A percentile compares a stretch with the other conserved stretches of the same genome.
These are phyloP conservation scores for Aspergillus sp. DNA, from an alignment of 2,329 filamentous ascomycete genomes.

Conservation along the genomic window DNA sequence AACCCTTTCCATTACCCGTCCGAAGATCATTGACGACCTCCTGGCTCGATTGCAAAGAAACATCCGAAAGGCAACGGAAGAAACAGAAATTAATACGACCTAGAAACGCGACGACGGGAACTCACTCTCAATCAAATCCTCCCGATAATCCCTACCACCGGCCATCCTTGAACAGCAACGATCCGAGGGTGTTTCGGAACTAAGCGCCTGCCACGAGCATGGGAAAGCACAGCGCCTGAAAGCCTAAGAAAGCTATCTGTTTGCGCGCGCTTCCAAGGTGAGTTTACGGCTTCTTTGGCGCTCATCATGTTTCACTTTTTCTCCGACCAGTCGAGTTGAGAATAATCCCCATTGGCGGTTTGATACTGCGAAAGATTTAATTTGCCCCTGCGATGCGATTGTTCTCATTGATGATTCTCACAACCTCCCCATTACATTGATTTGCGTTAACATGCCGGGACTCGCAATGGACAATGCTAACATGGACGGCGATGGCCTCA, in stretches of 20 bases:
- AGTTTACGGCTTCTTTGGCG: constrained; percentile 18
- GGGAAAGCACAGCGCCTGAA: constrained; percentile 25
- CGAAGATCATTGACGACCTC: neutral
- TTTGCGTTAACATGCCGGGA: neutral
- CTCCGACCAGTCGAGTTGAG: neutral
- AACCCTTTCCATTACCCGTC: neutral
- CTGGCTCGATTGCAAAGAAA: constrained; percentile 5
- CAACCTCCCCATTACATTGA: neutral
- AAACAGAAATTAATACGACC: constrained; percentile 3
- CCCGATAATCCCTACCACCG: neutral
- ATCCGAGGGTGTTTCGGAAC: constrained; percentile 7
- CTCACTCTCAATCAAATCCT: neutral
- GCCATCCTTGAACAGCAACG: constrained; percentile 3
- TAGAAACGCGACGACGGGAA: constrained; percentile 2
- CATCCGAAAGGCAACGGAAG: neutral
- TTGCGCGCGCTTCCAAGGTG: constrained; percentile 31
- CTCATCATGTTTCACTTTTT: constrained; percentile 14
- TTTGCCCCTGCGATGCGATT: neutral
- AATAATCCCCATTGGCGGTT: neutral
- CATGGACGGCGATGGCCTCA: constrained; percentile 24
- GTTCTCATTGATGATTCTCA: neutral
- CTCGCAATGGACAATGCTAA: constrained; percentile 27
- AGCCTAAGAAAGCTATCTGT: constrained; percentile 17
- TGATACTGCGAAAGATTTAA: neutral
- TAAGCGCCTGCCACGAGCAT: constrained; percentile 30